Percentiles rank a stretch among this genome's conserved stretches.
phyloP scores from a whole-genome alignment of 208 protist species.

The Trypanosoma melophagium region DNA sequence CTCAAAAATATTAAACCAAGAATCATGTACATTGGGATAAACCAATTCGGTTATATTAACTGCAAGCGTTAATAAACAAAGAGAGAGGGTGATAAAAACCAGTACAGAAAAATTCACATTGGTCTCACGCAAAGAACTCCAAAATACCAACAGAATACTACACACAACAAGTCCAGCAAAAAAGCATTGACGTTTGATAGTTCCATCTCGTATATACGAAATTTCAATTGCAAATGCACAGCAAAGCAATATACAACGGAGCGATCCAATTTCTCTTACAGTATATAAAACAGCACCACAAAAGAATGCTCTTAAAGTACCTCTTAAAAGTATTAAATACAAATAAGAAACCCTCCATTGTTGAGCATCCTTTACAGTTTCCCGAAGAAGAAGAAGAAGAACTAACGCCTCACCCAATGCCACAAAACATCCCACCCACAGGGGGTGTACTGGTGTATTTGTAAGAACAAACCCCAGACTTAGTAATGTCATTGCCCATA shows the following conservation, averaged over 20 bases:
- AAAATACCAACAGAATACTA: slow-evolving; percentile 7
- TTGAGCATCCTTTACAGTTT: background rate
- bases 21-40: background rate
- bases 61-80: background rate
- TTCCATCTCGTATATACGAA: background rate
- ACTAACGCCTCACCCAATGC: slow-evolving; percentile 11
- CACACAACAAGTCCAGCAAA: background rate
- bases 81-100: background rate
- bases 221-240: slow-evolving; percentile 5
- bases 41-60: background rate
- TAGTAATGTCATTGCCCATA: background rate
- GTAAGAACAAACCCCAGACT: slow-evolving; percentile 5
- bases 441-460: background rate
- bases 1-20: slow-evolving; percentile 11
- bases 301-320: slow-evolving; percentile 12
- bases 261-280: slow-evolving; percentile 4
- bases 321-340: background rate
- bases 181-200: background rate
- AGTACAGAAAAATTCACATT: background rate
- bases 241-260: slow-evolving; percentile 10
- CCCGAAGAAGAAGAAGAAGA: background rate
- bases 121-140: background rate
- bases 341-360: background rate
- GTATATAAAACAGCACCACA: slow-evolving; percentile 4
- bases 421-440: slow-evolving; percentile 21